phyloP scores from a whole-genome alignment of 2,329 filamentous ascomycete species.

The Phialocephala subalpina region DNA sequence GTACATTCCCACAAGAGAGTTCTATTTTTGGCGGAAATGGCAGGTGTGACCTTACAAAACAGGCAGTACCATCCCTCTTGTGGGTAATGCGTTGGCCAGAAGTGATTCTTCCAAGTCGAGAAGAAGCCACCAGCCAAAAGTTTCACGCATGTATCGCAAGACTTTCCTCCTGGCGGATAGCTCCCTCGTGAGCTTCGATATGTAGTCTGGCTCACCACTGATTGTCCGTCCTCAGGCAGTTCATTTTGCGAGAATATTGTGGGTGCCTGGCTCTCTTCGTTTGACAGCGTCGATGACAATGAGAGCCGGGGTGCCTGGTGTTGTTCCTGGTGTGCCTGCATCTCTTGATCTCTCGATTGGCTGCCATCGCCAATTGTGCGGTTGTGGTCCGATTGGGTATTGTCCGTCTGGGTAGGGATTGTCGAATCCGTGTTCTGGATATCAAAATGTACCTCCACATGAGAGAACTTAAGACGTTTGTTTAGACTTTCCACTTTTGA shows the following conservation, averaged over 20 bases:
- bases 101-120: not conserved
- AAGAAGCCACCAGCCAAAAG: not conserved
- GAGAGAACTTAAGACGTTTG: not conserved
- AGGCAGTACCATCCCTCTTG: slow-evolving; percentile 3
- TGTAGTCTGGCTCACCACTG: not conserved
- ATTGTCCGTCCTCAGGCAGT: not conserved
- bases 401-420: not conserved
- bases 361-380: not conserved
- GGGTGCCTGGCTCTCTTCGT: not conserved
- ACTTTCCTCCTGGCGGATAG: not conserved
- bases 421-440: not conserved
- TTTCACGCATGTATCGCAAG: not conserved
- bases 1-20: not conserved
- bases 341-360: slow-evolving; percentile 1
- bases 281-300: not conserved
- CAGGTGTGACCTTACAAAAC: not conserved
- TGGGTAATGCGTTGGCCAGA: not conserved
- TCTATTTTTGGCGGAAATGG: not conserved
- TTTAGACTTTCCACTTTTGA: not conserved
- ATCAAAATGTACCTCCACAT: not conserved
- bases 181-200: not conserved
- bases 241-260: slow-evolving; percentile 2
- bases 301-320: slow-evolving; percentile 1
- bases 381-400: not conserved
- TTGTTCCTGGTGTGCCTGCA: not conserved